phyloP scores from a whole-genome alignment of 2,329 filamentous ascomycete species.

The Colletotrichum sp. region DNA sequence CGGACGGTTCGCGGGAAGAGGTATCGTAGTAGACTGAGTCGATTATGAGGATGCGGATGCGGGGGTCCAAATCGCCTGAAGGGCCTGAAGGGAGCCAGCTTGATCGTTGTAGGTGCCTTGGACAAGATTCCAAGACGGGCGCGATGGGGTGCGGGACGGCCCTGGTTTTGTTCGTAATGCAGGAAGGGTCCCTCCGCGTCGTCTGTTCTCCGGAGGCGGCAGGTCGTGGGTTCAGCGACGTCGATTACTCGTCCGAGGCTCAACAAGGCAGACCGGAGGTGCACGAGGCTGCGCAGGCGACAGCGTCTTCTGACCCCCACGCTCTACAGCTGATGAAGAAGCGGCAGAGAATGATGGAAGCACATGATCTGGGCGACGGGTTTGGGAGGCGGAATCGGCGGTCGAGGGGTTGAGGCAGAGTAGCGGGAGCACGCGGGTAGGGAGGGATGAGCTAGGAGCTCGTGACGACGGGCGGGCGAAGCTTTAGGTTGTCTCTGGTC shows the following conservation, averaged over 20 bases:
- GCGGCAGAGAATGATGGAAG: neutral
- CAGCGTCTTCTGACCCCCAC: slow-evolving; percentile 18
- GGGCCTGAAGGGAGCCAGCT: slow-evolving; percentile 50
- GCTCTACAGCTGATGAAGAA: slow-evolving; percentile 14
- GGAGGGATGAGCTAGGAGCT: neutral
- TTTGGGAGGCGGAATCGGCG: neutral
- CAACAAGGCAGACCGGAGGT: neutral
- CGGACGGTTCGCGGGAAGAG: slow-evolving; percentile 70
- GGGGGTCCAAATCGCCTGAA: slow-evolving; percentile 43
- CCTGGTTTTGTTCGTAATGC: slow-evolving; percentile 1
- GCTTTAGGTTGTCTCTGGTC: slow-evolving; percentile 11
- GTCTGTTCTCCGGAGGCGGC: neutral
- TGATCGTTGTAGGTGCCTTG: slow-evolving; percentile 26
- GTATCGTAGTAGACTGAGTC: slow-evolving; percentile 63
- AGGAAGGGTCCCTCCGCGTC: neutral
- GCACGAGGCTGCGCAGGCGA: slow-evolving; percentile 14
- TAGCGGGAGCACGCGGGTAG: slow-evolving; percentile 13
- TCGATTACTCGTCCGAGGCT: neutral
- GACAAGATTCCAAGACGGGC: slow-evolving; percentile 12
- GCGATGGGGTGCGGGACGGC: neutral
- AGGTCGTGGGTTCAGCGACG: neutral
- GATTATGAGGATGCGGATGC: slow-evolving; percentile 45
- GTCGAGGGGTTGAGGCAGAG: neutral
- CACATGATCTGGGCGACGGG: slow-evolving; percentile 15
- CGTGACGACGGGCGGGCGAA: slow-evolving; percentile 13